Percentiles rank a stretch among this genome's conserved stretches.
Evolutionary conservation across 2,329 filamentous ascomycete species (phyloP).

Genomic region (Huntiella abstrusa): DNA sequence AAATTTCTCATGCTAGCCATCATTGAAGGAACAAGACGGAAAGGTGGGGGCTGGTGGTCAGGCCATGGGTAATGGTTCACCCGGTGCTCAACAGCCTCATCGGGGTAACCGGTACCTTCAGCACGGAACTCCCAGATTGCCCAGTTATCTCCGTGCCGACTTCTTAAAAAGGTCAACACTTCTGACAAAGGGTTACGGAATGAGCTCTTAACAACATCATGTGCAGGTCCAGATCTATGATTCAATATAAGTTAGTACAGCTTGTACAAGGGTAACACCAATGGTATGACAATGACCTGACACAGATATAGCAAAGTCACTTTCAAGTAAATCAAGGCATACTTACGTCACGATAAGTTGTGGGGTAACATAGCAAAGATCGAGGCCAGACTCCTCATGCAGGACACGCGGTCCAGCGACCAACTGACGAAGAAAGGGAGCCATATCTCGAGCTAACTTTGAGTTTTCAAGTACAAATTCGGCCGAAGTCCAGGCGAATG

Average conservation of each 20-base stretch:
- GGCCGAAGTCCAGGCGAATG: slow-evolving; percentile 1
- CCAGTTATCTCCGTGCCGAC: slow-evolving; percentile 69
- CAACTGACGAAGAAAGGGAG: slow-evolving; percentile 70
- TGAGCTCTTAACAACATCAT: slow-evolving; percentile 73
- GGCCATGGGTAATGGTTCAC: slow-evolving; percentile 91
- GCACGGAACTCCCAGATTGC: slow-evolving; percentile 96
- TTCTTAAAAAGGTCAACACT: slow-evolving; percentile 73
- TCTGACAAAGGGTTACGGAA: slow-evolving; percentile 86
- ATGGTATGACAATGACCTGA: background rate
- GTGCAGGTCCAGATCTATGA: slow-evolving; percentile 69
- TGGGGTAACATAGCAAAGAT: slow-evolving; percentile 89
- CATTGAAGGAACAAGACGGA: slow-evolving; percentile 70
- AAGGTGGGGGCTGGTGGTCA: slow-evolving; percentile 92
- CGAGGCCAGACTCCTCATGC: slow-evolving; percentile 73
- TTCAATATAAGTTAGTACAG: slow-evolving; percentile 10
- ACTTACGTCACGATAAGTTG: slow-evolving; percentile 46
- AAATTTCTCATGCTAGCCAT: slow-evolving; percentile 88
- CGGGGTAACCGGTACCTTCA: slow-evolving; percentile 89
- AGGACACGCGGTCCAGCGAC: slow-evolving; percentile 71
- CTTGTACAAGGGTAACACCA: background rate
- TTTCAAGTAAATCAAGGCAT: background rate
- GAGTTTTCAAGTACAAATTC: slow-evolving; percentile 6
- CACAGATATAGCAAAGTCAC: background rate
- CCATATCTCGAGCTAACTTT: slow-evolving; percentile 23
- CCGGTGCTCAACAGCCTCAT: slow-evolving; percentile 67